Evolutionary conservation across 2,329 filamentous ascomycete species (phyloP).

Genomic region (Pyricularia pennisetigena): DNA sequence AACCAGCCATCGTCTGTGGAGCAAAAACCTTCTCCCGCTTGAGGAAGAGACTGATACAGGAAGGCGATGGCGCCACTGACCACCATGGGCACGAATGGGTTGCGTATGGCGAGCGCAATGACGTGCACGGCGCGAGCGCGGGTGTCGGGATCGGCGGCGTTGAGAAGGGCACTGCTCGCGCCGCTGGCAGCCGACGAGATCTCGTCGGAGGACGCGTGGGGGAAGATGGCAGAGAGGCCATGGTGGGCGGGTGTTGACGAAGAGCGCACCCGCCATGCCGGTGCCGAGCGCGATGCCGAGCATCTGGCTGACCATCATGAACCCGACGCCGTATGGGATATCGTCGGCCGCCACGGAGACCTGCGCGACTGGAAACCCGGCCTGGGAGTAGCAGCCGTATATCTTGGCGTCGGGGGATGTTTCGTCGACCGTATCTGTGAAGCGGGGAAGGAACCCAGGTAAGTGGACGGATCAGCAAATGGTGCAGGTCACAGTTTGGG

Average conservation of each 20-base stretch:
- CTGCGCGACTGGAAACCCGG: slow-evolving; percentile 25
- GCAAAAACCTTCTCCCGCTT: not conserved
- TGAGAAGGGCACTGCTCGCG: slow-evolving; percentile 4
- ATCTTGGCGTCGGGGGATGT: slow-evolving; percentile 16
- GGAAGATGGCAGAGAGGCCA: slow-evolving; percentile 4
- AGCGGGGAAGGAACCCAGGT: not conserved
- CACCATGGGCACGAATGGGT: not conserved
- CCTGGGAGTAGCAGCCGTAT: slow-evolving; percentile 25
- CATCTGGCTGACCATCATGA: slow-evolving; percentile 20
- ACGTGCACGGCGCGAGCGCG: not conserved
- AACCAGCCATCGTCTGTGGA: not conserved
- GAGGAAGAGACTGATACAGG: not conserved
- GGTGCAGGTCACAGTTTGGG: not conserved
- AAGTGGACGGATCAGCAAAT: not conserved
- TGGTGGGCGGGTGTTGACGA: slow-evolving; percentile 9
- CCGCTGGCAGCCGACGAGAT: slow-evolving; percentile 5
- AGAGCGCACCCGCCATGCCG: slow-evolving; percentile 10
- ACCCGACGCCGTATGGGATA: slow-evolving; percentile 21
- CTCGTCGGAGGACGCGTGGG: not conserved
- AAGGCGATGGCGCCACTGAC: not conserved
- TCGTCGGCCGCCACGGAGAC: slow-evolving; percentile 19
- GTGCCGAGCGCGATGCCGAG: slow-evolving; percentile 9
- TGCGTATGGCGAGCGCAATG: not conserved
- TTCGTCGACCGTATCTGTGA: slow-evolving; percentile 14
- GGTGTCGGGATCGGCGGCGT: not conserved